Evolutionary conservation across 2,329 filamentous ascomycete genomes (phyloP).

Genomic region (Arthrobotrys sinensis): DNA sequence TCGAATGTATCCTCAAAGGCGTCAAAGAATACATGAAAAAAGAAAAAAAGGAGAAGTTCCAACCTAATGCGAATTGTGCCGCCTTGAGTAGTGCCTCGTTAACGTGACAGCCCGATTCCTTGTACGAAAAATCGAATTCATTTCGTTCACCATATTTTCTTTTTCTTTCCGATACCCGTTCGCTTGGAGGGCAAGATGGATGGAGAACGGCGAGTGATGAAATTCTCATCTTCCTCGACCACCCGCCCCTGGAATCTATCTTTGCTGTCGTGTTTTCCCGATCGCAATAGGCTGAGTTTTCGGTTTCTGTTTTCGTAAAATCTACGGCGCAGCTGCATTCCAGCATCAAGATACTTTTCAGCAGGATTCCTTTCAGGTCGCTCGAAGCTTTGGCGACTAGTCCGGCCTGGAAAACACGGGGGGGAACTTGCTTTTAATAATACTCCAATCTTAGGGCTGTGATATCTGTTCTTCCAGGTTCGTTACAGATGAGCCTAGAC

Average conservation of each 20-base stretch:
- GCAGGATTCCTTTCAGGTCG: too few species aligned
- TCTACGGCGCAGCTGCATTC: neutral
- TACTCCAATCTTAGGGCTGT: neutral
- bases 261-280: neutral
- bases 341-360: too few species aligned
- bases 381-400: too few species aligned
- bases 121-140: constrained; percentile 10
- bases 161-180: too few species aligned
- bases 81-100: constrained; percentile 8
- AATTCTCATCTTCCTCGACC: too few species aligned
- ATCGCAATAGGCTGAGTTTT: neutral
- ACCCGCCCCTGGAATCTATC: neutral
- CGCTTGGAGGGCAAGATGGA: neutral
- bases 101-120: neutral
- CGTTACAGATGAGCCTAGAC: neutral
- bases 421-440: too few species aligned
- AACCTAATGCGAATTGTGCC: constrained; percentile 3
- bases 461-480: neutral
- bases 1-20: neutral
- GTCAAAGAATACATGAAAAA: neutral
- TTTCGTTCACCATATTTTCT: neutral
- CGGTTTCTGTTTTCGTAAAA: constrained; percentile 1
- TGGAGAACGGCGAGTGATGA: neutral
- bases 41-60: neutral
- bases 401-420: too few species aligned